Conservation (phyloP, 352 stramenopile species). For the Halophytophthora polymorphica region DNA sequence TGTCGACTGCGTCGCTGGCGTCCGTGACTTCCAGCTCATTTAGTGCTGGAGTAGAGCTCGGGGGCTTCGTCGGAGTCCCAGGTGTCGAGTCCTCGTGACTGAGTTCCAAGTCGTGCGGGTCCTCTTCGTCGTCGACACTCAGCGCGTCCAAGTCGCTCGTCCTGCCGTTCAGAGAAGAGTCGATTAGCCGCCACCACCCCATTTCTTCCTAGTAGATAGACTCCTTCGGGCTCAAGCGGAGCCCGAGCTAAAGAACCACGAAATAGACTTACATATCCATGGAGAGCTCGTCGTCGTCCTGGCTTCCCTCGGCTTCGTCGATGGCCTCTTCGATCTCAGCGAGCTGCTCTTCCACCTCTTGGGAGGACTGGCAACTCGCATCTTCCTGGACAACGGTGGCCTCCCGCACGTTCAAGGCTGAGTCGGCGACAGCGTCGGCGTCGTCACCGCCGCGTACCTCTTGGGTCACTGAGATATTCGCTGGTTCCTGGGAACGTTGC, state of each 20-base stretch:
- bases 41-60: not conserved
- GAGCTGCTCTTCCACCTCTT: not conserved
- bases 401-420: not conserved
- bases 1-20: slow-evolving; percentile 10
- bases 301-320: slow-evolving; percentile 4
- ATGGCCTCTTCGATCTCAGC: not conserved
- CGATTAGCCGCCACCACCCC: slow-evolving; percentile 2
- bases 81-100: too few species aligned
- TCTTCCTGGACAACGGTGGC: not conserved
- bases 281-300: slow-evolving; percentile 37
- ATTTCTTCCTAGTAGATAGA: slow-evolving; percentile 13
- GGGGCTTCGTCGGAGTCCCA: too few species aligned
- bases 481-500: too few species aligned
- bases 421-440: not conserved
- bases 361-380: not conserved
- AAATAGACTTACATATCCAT: slow-evolving; percentile 59
- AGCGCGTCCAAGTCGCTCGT: slow-evolving; percentile 23
- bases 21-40: slow-evolving; percentile 5
- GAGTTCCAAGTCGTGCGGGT: slow-evolving; percentile 1
- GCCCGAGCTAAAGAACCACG: slow-evolving; percentile 14
- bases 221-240: not conserved
- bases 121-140: slow-evolving; percentile 6
- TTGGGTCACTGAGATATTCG: not conserved
- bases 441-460: not conserved
- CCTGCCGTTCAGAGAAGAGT: slow-evolving; percentile 13